Evolutionary conservation across 1,139 yeast species (phyloP).

Genomic region (Starmera stellimalicola): DNA sequence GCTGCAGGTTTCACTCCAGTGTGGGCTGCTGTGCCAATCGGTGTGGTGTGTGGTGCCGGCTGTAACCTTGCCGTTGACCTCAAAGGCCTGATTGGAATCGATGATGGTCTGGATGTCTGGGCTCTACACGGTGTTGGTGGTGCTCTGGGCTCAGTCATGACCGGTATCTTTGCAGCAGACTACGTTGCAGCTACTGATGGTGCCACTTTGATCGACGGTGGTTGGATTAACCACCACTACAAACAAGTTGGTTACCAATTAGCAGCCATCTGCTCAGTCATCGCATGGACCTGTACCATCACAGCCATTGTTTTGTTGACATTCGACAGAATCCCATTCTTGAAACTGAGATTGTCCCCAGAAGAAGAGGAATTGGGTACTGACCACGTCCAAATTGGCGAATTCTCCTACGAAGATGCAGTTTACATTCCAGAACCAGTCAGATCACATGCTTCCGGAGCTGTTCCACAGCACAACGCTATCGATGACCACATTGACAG

Average conservation of each 20-base stretch:
- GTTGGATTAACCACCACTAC: slow-evolving; percentile 91
- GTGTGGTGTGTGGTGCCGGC: slow-evolving; percentile 65
- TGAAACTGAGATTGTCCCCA: slow-evolving; percentile 75
- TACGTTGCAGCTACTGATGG: slow-evolving; percentile 76
- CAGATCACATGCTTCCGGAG: slow-evolving; percentile 35
- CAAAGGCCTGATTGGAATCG: slow-evolving; percentile 64
- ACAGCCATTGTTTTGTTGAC: slow-evolving; percentile 61
- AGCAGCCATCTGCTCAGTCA: slow-evolving; percentile 71
- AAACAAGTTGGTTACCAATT: slow-evolving; percentile 88
- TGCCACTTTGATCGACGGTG: slow-evolving; percentile 59
- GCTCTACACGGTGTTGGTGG: slow-evolving; percentile 96
- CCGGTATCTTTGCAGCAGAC: slow-evolving; percentile 92
- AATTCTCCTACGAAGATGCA: slow-evolving; percentile 61
- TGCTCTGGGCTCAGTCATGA: slow-evolving; percentile 68
- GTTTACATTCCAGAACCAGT: slow-evolving; percentile 71
- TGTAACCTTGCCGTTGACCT: slow-evolving; percentile 83
- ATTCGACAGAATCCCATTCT: slow-evolving; percentile 76
- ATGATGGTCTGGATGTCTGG: slow-evolving; percentile 93
- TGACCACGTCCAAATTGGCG: slow-evolving; percentile 84
- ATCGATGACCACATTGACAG: slow-evolving; percentile 25
- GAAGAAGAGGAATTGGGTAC: slow-evolving; percentile 90
- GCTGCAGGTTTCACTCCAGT: slow-evolving; percentile 95
- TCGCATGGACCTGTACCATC: slow-evolving; percentile 72
- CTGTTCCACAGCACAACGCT: slow-evolving; percentile 20
- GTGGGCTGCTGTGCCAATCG: slow-evolving; percentile 79